A percentile compares a stretch with the other conserved stretches of the same genome.
Evolutionary conservation across 129 eudicot species (phyloP).

Genomic region (Lactuca saligna): DNA sequence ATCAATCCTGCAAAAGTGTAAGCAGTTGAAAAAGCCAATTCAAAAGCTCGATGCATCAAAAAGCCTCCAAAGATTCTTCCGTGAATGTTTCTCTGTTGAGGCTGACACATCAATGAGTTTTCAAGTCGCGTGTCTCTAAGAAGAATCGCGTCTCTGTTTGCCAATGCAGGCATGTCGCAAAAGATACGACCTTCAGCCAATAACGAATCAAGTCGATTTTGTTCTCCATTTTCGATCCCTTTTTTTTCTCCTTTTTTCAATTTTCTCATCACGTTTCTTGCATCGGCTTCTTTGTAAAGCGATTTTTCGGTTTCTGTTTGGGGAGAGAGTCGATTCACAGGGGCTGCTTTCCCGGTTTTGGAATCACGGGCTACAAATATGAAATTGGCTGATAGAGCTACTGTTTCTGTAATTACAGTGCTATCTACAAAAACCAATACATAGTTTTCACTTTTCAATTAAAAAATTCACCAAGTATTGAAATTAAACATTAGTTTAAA

Average conservation of each 20-base stretch:
- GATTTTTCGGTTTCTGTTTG: conserved; percentile 73
- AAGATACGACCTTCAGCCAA: conserved; percentile 89
- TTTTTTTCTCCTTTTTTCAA: conserved; percentile 49
- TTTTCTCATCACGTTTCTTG: conserved; percentile 58
- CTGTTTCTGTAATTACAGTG: conserved; percentile 46
- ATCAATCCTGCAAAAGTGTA: conserved; percentile 87
- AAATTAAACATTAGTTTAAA: background rate
- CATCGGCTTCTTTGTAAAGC: conserved; percentile 81
- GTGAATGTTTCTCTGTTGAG: conserved; percentile 93
- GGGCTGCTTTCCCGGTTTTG: conserved; percentile 88
- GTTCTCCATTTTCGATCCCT: conserved; percentile 52
- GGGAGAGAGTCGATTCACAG: conserved; percentile 84
- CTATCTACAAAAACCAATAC: conserved; percentile 39
- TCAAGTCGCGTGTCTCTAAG: conserved; percentile 83
- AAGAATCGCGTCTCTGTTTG: conserved; percentile 92
- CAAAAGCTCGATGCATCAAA: conserved; percentile 96
- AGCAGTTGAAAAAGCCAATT: conserved; percentile 91
- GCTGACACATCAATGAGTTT: conserved; percentile 90
- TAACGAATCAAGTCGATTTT: conserved; percentile 49
- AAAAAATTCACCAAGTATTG: background rate
- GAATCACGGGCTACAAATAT: conserved; percentile 98
- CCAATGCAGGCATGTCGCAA: conserved; percentile 97
- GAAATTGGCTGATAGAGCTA: conserved; percentile 85
- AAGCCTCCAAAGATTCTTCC: conserved; percentile 97
- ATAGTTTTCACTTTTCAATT: background rate